phyloP scores from a whole-genome alignment of 179 eudicot species.

The Beta macrorhiza region DNA sequence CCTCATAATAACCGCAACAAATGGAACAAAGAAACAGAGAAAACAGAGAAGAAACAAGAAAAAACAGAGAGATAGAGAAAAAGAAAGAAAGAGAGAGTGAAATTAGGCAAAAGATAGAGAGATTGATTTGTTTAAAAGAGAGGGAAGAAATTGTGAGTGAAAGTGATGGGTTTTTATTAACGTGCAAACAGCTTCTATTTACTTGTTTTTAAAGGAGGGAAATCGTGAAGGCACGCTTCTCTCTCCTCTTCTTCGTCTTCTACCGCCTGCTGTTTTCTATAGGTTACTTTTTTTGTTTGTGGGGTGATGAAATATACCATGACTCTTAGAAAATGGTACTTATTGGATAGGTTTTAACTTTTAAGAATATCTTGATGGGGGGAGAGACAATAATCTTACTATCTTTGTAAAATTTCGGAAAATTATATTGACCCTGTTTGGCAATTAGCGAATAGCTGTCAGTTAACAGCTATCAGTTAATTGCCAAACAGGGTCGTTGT shows the following conservation, averaged over 20 bases:
- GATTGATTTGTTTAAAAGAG: conserved; percentile 25
- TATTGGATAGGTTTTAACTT: no score
- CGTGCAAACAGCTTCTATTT: conserved; percentile 24
- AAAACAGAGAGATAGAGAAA: neutral
- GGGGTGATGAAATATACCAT: no score
- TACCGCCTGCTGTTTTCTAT: neutral
- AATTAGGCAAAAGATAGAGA: neutral
- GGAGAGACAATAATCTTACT: no score
- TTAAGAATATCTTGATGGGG: no score
- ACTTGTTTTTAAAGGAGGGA: neutral
- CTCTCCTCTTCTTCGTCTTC: neutral
- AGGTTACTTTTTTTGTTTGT: neutral
- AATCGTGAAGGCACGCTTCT: conserved; percentile 31
- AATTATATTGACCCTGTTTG: no score
- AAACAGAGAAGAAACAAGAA: neutral
- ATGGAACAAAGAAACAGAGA: neutral
- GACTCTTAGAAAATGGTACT: no score
- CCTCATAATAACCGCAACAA: conserved; percentile 46
- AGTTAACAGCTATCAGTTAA: no score
- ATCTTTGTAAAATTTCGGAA: no score
- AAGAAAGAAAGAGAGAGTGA: neutral
- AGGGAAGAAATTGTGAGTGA: conserved; percentile 15
- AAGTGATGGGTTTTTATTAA: conserved; percentile 21
- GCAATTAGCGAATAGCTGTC: no score
- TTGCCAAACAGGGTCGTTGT: no score